Conservation (phyloP, 2,329 filamentous ascomycete species). For the Neophaeococcomyces mojaviensis region DNA sequence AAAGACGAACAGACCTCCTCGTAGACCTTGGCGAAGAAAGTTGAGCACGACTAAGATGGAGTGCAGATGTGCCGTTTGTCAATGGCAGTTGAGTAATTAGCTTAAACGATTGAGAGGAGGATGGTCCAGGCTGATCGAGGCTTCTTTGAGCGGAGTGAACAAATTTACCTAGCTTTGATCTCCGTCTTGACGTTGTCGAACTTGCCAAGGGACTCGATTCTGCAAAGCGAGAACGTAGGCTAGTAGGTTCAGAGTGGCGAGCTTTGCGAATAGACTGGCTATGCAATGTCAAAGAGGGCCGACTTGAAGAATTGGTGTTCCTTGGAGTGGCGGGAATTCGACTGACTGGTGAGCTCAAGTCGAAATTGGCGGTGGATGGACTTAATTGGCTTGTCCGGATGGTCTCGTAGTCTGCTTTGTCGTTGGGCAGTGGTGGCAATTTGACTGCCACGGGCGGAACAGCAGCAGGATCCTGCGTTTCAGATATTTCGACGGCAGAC, state of each 20-base stretch:
- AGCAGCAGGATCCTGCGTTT: conserved; percentile 12
- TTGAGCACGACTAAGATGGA: too few relatives aligned
- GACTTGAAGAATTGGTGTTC: too few relatives aligned
- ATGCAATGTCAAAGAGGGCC: background rate
- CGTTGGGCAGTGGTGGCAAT: conserved; percentile 8
- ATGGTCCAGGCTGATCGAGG: background rate
- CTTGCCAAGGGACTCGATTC: background rate
- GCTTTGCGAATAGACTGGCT: background rate
- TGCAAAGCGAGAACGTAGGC: background rate
- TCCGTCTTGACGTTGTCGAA: background rate
- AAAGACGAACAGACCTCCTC: too few relatives aligned
- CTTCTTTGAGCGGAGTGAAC: background rate
- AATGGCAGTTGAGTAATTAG: conserved; percentile 2
- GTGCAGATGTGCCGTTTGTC: background rate
- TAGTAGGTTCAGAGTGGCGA: background rate
- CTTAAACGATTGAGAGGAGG: background rate
- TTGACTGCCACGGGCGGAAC: conserved; percentile 8
- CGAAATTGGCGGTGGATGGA: background rate
- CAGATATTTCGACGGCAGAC: conserved; percentile 15
- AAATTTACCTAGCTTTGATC: conserved; percentile 2
- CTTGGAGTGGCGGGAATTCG: background rate
- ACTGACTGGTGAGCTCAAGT: background rate
- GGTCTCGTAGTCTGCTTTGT: conserved; percentile 18
- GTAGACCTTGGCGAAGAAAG: too few relatives aligned
- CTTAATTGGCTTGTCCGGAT: conserved; percentile 14